Percentiles rank a stretch among this genome's conserved stretches.
These are phyloP conservation scores for Leucogyrophana mollusca DNA, from an alignment of 768 basidiomycete genomes.

Conservation along the genomic window DNA sequence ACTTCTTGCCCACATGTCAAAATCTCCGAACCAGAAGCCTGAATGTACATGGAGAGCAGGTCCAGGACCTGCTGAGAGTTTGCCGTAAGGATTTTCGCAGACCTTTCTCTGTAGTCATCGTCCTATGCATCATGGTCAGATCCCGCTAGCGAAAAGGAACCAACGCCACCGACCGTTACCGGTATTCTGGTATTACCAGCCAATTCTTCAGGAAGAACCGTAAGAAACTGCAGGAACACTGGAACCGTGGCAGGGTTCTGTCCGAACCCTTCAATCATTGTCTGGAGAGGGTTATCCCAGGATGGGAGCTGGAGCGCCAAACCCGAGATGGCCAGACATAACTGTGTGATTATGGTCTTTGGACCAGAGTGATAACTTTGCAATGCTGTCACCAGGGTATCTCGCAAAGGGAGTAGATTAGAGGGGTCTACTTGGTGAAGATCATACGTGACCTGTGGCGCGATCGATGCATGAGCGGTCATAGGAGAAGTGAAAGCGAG, in stretches of 20 bases:
- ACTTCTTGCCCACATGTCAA: not conserved
- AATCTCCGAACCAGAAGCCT: conserved; percentile 69
- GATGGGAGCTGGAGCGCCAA: conserved; percentile 85
- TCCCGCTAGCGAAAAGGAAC: not conserved
- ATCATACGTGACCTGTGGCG: conserved; percentile 87
- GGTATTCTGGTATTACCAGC: conserved; percentile 83
- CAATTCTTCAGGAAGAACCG: conserved; percentile 88
- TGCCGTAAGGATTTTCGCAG: conserved; percentile 57
- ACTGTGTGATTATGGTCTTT: conserved; percentile 80
- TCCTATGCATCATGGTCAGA: conserved; percentile 44
- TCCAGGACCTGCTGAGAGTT: conserved; percentile 74
- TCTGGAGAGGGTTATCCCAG: conserved; percentile 80
- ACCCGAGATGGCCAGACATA: conserved; percentile 88
- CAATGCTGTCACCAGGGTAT: conserved; percentile 81
- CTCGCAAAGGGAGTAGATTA: conserved; percentile 76
- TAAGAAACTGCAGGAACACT: conserved; percentile 84
- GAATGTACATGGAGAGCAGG: conserved; percentile 83
- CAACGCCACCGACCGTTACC: conserved; percentile 64
- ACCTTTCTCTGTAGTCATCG: conserved; percentile 67
- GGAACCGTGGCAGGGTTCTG: conserved; percentile 81
- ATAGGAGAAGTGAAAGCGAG: conserved; percentile 1
- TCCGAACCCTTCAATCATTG: conserved; percentile 84
- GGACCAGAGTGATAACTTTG: conserved; percentile 73
- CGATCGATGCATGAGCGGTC: conserved; percentile 28
- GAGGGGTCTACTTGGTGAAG: conserved; percentile 78